phyloP scores from a whole-genome alignment of 2,329 filamentous ascomycete genomes.

The Fusarium odoratissimum region DNA sequence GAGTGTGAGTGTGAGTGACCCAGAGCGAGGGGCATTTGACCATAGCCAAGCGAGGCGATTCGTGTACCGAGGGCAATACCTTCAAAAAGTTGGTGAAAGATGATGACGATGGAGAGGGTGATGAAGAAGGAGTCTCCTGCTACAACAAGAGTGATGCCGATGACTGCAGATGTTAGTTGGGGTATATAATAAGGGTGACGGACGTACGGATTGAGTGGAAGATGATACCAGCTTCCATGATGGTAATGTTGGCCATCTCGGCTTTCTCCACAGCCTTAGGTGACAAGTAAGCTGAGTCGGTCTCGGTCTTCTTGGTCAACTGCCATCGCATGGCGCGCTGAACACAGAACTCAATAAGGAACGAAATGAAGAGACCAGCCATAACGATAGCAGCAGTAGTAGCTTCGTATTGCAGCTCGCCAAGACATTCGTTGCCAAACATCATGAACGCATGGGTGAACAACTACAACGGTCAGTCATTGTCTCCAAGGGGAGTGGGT shows the following conservation, averaged over 20 bases:
- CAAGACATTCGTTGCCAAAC: constrained; percentile 77
- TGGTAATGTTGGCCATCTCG: constrained; percentile 56
- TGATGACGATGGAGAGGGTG: constrained; percentile 71
- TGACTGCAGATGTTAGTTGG: constrained; percentile 56
- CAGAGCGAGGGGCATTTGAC: constrained; percentile 30
- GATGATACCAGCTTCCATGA: constrained; percentile 79
- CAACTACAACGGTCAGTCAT: constrained; percentile 59
- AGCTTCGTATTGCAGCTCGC: constrained; percentile 72
- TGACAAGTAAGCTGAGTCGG: constrained; percentile 18
- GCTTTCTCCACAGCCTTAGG: constrained; percentile 42
- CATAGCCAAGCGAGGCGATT: constrained; percentile 68
- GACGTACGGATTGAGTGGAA: constrained; percentile 76
- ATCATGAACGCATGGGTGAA: constrained; percentile 78
- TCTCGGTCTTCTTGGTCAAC: constrained; percentile 43
- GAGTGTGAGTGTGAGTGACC: constrained; percentile 30
- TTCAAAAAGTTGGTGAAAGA: constrained; percentile 84
- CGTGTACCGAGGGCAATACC: constrained; percentile 78
- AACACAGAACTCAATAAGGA: constrained; percentile 75
- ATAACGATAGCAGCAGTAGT: constrained; percentile 78
- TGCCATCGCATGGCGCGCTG: constrained; percentile 63
- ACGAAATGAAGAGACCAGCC: constrained; percentile 79
- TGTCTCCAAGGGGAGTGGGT: rapidly evolving
- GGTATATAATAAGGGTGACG: rapidly evolving
- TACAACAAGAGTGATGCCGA: constrained; percentile 72
- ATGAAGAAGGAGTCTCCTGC: constrained; percentile 66